Evolutionary conservation across 73 alveolate species (phyloP).

Genomic region (Paramecium caudatum): DNA sequence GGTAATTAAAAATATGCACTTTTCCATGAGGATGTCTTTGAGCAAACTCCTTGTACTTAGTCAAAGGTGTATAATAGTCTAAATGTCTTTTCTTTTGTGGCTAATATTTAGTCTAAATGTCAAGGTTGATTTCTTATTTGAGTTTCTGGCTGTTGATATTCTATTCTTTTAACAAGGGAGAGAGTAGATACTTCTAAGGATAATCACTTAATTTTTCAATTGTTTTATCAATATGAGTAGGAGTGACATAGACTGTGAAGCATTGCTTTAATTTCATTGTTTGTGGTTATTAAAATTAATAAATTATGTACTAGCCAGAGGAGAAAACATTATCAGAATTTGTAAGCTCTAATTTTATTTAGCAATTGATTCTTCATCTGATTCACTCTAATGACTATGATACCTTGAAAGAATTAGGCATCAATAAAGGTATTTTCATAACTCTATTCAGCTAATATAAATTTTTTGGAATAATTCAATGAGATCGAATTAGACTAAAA

Average conservation of each 20-base stretch:
- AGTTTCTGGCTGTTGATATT: slow-evolving; percentile 5
- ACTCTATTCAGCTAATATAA: slow-evolving; percentile 67
- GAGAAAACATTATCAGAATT: slow-evolving; percentile 21
- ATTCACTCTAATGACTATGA: slow-evolving; percentile 53
- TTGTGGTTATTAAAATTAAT: background rate
- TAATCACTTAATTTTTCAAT: background rate
- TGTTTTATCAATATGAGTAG: background rate
- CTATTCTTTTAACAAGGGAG: background rate
- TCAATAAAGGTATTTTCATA: background rate
- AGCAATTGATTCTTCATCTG: slow-evolving; percentile 37
- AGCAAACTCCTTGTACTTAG: background rate
- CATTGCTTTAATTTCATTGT: slow-evolving; percentile 17
- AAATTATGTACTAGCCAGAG: slow-evolving; percentile 43
- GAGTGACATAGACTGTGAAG: background rate
- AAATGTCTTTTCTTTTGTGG: background rate
- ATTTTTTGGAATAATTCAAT: slow-evolving; percentile 78
- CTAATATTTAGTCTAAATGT: background rate
- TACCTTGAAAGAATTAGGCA: slow-evolving; percentile 47
- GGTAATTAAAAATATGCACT: slow-evolving; percentile 72
- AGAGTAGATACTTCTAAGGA: slow-evolving; percentile 30
- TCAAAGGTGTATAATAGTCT: background rate
- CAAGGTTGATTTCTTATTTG: background rate
- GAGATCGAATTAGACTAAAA: slow-evolving; percentile 85
- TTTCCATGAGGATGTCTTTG: slow-evolving; percentile 58
- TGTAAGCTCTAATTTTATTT: background rate